Evolutionary conservation across 2,329 filamentous ascomycete genomes (phyloP).

Genomic region (Sordariomycetes sp.): DNA sequence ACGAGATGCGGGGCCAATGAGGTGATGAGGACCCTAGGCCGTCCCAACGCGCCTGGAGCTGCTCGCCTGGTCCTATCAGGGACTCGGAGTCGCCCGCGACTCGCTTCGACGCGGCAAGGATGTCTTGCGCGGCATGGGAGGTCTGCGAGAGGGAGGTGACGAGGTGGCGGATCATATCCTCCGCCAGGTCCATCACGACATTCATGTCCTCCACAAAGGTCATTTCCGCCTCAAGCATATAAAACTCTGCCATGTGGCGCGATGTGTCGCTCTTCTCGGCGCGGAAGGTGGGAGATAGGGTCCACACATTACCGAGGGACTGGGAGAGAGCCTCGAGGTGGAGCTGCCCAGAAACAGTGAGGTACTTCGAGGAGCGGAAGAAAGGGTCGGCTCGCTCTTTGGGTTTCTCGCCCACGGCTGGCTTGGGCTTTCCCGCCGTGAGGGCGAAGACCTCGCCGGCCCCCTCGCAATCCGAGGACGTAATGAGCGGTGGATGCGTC

Average conservation of each 20-base stretch:
- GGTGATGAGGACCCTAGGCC: conserved; percentile 40
- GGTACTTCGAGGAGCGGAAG: conserved; percentile 81
- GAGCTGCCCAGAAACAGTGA: conserved; percentile 90
- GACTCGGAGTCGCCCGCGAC: conserved; percentile 23
- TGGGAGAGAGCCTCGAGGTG: conserved; percentile 89
- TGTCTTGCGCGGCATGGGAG: conserved; percentile 32
- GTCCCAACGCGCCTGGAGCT: conserved; percentile 61
- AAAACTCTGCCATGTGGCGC: conserved; percentile 92
- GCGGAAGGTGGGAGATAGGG: conserved; percentile 84
- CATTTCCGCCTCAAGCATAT: conserved; percentile 93
- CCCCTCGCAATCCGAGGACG: conserved; percentile 93
- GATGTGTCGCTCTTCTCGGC: conserved; percentile 90
- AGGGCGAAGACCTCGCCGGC: conserved; percentile 88
- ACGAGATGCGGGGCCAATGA: conserved; percentile 73
- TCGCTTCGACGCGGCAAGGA: conserved; percentile 20
- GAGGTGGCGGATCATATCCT: conserved; percentile 59
- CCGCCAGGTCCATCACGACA: conserved; percentile 67
- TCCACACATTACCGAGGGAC: conserved; percentile 84
- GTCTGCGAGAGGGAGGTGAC: conserved; percentile 25
- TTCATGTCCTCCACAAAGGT: conserved; percentile 63
- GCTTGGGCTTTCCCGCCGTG: conserved; percentile 25
- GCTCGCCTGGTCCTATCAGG: conserved; percentile 23
- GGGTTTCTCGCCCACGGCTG: conserved; percentile 16
- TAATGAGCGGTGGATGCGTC: conserved; percentile 87
- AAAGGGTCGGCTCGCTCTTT: conserved; percentile 42